Percentiles rank a stretch among this genome's conserved stretches.
phyloP scores from a whole-genome alignment of 345 rosid genomes.

The Eucalyptus dawsonii region DNA sequence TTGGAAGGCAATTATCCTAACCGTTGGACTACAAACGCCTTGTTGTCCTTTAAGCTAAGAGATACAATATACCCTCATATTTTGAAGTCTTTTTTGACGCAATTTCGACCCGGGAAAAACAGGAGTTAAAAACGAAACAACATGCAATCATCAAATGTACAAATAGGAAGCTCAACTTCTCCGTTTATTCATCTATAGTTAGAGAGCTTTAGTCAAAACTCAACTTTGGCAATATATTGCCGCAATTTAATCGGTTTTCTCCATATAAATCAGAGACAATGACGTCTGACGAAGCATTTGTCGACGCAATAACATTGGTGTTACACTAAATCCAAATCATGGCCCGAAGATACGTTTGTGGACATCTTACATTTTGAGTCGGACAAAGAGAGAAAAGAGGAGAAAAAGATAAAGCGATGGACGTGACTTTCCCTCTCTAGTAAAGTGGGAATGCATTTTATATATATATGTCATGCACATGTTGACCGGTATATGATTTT shows the following conservation, averaged over 20 bases:
- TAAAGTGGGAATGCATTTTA: neutral
- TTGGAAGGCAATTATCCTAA: conserved; percentile 95
- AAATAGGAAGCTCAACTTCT: neutral
- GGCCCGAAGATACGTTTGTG: neutral
- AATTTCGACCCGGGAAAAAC: neutral
- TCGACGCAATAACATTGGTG: neutral
- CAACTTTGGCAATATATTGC: neutral
- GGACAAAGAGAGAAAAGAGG: neutral
- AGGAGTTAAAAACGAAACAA: neutral
- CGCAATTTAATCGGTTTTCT: neutral
- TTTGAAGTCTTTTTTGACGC: neutral
- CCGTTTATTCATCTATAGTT: neutral
- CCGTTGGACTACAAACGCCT: conserved; percentile 83
- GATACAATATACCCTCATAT: accelerated
- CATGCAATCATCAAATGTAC: neutral
- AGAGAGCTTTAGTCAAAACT: neutral
- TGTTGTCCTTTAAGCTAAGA: accelerated
- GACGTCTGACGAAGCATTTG: neutral
- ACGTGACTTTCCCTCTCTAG: neutral
- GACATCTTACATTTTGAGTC: neutral
- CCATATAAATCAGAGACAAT: neutral
- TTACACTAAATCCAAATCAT: neutral
- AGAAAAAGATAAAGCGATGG: neutral
- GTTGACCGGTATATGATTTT: accelerated
- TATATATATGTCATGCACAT: neutral